These are phyloP conservation scores for Aurantiochytrium sp. DNA, from an alignment of 108 stramenopile genomes.

Conservation along the genomic window DNA sequence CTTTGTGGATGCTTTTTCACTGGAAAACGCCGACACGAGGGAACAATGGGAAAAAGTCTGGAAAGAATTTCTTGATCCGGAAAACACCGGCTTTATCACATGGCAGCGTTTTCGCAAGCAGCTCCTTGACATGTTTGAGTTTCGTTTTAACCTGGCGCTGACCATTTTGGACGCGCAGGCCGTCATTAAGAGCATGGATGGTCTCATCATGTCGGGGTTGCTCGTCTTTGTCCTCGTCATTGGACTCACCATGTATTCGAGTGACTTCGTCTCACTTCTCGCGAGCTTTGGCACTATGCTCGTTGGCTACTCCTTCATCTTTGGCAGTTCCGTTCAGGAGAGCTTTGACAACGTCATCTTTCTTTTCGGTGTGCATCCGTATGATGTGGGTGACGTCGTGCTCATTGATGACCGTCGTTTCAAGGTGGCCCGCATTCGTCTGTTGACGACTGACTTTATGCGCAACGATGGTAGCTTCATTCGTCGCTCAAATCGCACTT, in stretches of 20 bases:
- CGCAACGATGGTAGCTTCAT: neutral
- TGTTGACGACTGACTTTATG: neutral
- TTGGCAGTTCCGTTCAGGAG: neutral
- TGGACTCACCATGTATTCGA: neutral
- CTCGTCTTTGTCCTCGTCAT: neutral
- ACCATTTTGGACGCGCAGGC: neutral
- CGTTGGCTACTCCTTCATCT: neutral
- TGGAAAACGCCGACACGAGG: neutral
- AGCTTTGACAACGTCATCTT: neutral
- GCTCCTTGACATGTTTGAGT: neutral
- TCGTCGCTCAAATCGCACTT: neutral
- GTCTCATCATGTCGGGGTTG: neutral
- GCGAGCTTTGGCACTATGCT: neutral
- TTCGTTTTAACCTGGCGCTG: neutral
- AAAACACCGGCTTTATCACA: neutral
- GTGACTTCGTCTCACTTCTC: neutral
- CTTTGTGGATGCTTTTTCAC: neutral
- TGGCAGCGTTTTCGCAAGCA: neutral
- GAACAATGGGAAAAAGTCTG: neutral
- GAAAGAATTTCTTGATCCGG: neutral
- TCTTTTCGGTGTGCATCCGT: neutral
- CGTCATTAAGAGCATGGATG: neutral
- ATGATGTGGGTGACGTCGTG: neutral
- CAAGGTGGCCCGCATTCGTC: neutral
- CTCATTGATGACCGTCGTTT: neutral